Base-by-base conservation (phyloP, 163 green algal genomes). In the Chlorella variabilis region DNA sequence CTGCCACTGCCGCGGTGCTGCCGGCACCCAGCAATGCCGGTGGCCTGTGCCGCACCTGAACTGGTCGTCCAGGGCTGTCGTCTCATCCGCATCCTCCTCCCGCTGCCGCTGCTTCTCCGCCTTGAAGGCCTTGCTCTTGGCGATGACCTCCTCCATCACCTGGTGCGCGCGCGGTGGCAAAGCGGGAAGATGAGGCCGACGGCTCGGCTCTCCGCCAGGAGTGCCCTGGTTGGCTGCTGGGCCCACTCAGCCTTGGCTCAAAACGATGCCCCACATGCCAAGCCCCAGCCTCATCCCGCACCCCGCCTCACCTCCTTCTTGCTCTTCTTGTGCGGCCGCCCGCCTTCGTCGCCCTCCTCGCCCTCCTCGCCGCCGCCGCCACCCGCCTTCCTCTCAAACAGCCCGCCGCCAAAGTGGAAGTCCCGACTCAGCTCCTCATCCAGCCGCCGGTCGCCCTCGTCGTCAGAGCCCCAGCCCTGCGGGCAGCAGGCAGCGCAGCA, bases 71-170 rank as follows among this genome's bases (percentile, higher is more conserved):
- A 98, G 89, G 31, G 88, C 70, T 17, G 95, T 90, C 41, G 93
- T 93, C 33, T 90, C 89, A 4, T 91, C 86, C 81, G 96, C 87
- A 86, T 98, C 96, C 65, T 95, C 94, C 78, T 98, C 96, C 61
- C 91, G 90, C 89, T 98, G 92, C 83, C 93, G 84, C 33, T 89
- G 83, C 82, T 92, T 93, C 67, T 91, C 82, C 4, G 94, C 93
- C 83, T 97, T 97, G 89, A 88, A 92, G 7, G 88, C 86, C 87
- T 98, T 98, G 89, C 90, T 97, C 89, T 98, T 98, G 61, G 94
- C 94, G 42, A 99, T 98, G 62, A 99, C 85, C 91, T 99, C 96
- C 75, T 96, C 94, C 96, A 99, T 98, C 6, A 98, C 89, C 91
- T 99, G 87, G 11, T 54, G 11, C 45, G 15, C 45, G n/a, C 86